A percentile compares a stretch with the other conserved stretches of the same genome.
These are phyloP conservation scores for Penicillium chermesinum DNA, from an alignment of 495 filamentous ascomycete genomes.

Conservation along the genomic window DNA sequence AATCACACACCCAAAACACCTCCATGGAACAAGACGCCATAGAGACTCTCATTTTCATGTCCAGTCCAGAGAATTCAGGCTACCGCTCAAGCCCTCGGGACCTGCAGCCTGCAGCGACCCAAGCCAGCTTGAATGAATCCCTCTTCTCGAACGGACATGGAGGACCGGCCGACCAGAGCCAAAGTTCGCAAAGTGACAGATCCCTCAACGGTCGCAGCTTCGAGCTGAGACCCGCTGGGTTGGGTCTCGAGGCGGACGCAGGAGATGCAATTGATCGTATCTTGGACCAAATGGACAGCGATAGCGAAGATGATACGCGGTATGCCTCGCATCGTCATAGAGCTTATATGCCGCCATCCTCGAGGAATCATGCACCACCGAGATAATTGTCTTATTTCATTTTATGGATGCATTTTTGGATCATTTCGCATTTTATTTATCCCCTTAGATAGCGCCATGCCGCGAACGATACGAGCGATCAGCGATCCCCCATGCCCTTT, in stretches of 20 bases:
- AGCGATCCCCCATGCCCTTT: too few species aligned
- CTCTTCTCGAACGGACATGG: slow-evolving; percentile 18
- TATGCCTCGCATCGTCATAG: slow-evolving; percentile 18
- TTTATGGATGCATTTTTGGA: background rate
- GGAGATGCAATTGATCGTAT: slow-evolving; percentile 50
- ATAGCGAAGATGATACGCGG: slow-evolving; percentile 33
- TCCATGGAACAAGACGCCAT: slow-evolving; percentile 81
- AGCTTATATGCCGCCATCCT: slow-evolving; percentile 4
- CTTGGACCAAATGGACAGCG: slow-evolving; percentile 49
- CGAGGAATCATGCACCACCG: slow-evolving; percentile 4
- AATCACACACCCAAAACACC: slow-evolving; percentile 56
- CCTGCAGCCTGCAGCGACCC: slow-evolving; percentile 19
- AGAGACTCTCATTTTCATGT: slow-evolving; percentile 82
- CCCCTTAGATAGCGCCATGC: too few species aligned
- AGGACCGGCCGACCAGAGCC: slow-evolving; percentile 5
- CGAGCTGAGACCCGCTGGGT: slow-evolving; percentile 1
- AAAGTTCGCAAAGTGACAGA: slow-evolving; percentile 19
- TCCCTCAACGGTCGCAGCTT: slow-evolving; percentile 9
- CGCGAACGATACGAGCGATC: too few species aligned
- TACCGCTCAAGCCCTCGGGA: slow-evolving; percentile 36
- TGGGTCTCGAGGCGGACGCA: slow-evolving; percentile 32
- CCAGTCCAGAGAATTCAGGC: slow-evolving; percentile 71
- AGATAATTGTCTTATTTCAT: slow-evolving; percentile 5
- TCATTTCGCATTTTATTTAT: too few species aligned
- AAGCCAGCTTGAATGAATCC: slow-evolving; percentile 30